A percentile compares a stretch with the other conserved stretches of the same genome.
phyloP scores from a whole-genome alignment of 1,139 yeast genomes.

The Yamadazyma siamensis region DNA sequence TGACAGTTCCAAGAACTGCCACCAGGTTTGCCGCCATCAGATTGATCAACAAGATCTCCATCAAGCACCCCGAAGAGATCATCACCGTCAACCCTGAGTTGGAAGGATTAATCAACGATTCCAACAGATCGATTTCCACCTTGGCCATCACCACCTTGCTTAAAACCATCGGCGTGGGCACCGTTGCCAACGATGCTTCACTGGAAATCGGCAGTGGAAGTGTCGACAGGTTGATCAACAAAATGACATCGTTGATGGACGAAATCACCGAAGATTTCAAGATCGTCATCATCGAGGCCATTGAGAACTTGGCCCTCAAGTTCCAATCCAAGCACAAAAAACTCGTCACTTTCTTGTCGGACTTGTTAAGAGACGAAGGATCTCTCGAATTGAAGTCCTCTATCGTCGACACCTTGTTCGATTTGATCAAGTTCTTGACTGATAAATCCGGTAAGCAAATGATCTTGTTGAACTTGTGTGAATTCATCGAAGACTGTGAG shows the following conservation, averaged over 20 bases:
- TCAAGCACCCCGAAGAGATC: conserved; percentile 75
- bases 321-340: conserved; percentile 89
- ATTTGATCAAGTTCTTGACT: conserved; percentile 83
- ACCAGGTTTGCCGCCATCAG: conserved; percentile 93
- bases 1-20: conserved; percentile 86
- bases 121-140: conserved; percentile 94
- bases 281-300: conserved; percentile 90
- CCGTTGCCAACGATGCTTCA: conserved; percentile 29
- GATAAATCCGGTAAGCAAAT: conserved; percentile 68
- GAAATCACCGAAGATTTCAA: conserved; percentile 96
- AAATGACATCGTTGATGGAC: conserved; percentile 85
- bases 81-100: conserved; percentile 72
- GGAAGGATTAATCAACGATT: conserved; percentile 81
- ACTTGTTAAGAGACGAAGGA: conserved; percentile 87
- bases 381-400: conserved; percentile 80
- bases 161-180: conserved; percentile 85
- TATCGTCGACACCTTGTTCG: conserved; percentile 87
- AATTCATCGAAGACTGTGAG: conserved; percentile 97
- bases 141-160: conserved; percentile 94
- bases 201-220: conserved; percentile 49
- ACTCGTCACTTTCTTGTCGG: conserved; percentile 79
- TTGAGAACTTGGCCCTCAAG: conserved; percentile 85
- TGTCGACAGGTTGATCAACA: conserved; percentile 84
- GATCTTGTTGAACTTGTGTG: conserved; percentile 88
- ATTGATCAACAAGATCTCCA: conserved; percentile 79